A percentile compares a stretch with the other conserved stretches of the same genome.
Evolutionary conservation across 2,329 filamentous ascomycete genomes (phyloP).

Genomic region (Pseudocercospora vitis): DNA sequence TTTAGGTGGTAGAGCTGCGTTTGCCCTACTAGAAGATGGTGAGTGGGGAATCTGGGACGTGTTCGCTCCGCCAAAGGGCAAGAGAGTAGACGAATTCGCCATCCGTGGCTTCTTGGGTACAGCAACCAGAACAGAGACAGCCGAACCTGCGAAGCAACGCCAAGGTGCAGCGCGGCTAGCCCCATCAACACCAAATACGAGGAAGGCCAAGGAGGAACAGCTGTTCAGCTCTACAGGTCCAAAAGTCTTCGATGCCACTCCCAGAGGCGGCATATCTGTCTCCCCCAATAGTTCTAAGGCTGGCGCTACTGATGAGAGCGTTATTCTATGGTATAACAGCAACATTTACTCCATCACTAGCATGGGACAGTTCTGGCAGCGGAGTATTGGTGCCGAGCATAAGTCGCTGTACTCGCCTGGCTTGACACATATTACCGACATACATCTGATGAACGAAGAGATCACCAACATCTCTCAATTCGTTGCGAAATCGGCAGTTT

Average conservation of each 20-base stretch:
- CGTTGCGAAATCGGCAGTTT: conserved; percentile 33
- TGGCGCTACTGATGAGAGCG: conserved; percentile 44
- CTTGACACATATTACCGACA: conserved; percentile 43
- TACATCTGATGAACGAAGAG: conserved; percentile 45
- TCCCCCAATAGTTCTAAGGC: conserved; percentile 35
- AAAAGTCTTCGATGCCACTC: conserved; percentile 33
- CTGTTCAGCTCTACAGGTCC: conserved; percentile 48
- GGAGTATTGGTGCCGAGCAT: conserved; percentile 37
- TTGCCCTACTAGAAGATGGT: conserved; percentile 51
- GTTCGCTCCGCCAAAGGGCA: conserved; percentile 18
- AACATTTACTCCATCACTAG: conserved; percentile 49
- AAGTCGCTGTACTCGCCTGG: conserved; percentile 45
- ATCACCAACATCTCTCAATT: conserved; percentile 49
- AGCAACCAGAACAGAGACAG: conserved; percentile 24
- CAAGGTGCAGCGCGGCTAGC: conserved; percentile 42
- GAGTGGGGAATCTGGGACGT: conserved; percentile 57
- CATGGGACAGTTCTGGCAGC: conserved; percentile 48
- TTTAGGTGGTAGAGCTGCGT: conserved; percentile 46
- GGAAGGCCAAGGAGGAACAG: conserved; percentile 46
- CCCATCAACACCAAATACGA: conserved; percentile 55
- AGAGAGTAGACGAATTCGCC: conserved; percentile 31
- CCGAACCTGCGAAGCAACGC: conserved; percentile 33
- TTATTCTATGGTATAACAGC: conserved; percentile 49
- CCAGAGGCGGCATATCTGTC: conserved; percentile 47
- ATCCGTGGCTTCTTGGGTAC: conserved; percentile 35